Conservation (phyloP, 768 basidiomycete species). For the Mycena rebaudengoi region DNA sequence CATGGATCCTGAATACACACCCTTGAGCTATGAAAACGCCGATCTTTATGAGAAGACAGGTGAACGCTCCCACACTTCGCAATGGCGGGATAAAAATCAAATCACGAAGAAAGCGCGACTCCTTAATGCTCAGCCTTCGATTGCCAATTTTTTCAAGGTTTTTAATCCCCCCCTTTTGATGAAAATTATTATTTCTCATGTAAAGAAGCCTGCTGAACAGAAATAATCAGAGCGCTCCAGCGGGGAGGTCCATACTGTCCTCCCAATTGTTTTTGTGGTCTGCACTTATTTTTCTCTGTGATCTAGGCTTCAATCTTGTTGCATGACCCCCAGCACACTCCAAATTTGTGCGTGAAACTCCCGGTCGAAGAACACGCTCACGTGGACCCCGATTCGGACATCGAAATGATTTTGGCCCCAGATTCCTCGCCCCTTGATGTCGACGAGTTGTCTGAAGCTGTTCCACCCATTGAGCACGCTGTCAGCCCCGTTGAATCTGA, state of each 20-base stretch:
- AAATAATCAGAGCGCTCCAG: neutral
- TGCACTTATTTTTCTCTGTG: neutral
- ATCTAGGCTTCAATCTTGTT: neutral
- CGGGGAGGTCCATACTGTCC: conserved; percentile 1
- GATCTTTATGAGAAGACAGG: conserved; percentile 10
- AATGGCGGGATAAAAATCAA: conserved; percentile 7
- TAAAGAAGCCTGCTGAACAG: neutral
- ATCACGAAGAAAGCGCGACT: conserved; percentile 7
- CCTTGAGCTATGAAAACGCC: neutral
- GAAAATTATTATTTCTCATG: neutral
- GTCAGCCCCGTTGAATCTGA: neutral
- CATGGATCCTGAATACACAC: conserved; percentile 3
- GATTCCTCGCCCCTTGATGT: neutral
- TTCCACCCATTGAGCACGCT: neutral
- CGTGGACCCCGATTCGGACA: conserved; percentile 7
- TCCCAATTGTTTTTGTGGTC: neutral
- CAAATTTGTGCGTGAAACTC: neutral
- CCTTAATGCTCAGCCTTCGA: conserved; percentile 6
- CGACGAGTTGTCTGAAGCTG: neutral
- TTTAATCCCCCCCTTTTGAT: neutral
- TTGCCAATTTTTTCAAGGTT: conserved; percentile 9
- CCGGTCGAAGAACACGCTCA: neutral
- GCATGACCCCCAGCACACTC: neutral
- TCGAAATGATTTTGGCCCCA: conserved; percentile 4
- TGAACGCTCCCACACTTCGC: conserved; percentile 6